Percentiles rank a stretch among this genome's conserved stretches.
Evolutionary conservation across 208 protist genomes (phyloP).

Genomic region (Phytomonas sp.): DNA sequence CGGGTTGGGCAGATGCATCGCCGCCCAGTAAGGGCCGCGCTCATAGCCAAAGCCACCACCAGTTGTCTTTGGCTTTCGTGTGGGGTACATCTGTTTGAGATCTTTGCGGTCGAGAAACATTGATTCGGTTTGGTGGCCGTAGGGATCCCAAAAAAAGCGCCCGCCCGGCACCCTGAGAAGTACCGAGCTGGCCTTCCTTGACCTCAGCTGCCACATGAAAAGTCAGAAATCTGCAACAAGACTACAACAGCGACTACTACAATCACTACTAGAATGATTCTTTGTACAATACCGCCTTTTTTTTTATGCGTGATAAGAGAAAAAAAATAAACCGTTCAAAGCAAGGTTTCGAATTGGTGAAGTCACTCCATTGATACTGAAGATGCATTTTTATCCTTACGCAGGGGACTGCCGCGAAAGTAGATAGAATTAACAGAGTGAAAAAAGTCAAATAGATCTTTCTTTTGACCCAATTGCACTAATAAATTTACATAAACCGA

Average conservation of each 20-base stretch:
- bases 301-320: neutral
- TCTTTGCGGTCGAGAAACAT: conserved; percentile 88
- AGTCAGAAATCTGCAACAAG: conserved; percentile 8
- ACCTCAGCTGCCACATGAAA: conserved; percentile 35
- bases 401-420: neutral
- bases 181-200: conserved; percentile 15
- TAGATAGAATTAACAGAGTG: neutral
- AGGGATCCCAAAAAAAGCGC: conserved; percentile 80
- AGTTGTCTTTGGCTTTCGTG: conserved; percentile 77
- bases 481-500: neutral
- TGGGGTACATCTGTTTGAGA: conserved; percentile 87
- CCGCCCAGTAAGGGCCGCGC: conserved; percentile 80
- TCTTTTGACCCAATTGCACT: neutral
- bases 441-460: neutral
- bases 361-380: neutral
- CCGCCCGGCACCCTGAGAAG: conserved; percentile 15
- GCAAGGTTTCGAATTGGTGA: neutral
- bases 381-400: neutral
- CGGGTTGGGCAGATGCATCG: conserved; percentile 85
- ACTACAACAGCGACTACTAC: conserved; percentile 5
- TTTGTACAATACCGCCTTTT: neutral
- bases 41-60: conserved; percentile 87
- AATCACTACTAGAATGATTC: neutral
- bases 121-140: conserved; percentile 82
- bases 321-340: neutral